Conservation (phyloP, 2,329 filamentous ascomycete genomes). For the Coniochaeta ligniaria region DNA sequence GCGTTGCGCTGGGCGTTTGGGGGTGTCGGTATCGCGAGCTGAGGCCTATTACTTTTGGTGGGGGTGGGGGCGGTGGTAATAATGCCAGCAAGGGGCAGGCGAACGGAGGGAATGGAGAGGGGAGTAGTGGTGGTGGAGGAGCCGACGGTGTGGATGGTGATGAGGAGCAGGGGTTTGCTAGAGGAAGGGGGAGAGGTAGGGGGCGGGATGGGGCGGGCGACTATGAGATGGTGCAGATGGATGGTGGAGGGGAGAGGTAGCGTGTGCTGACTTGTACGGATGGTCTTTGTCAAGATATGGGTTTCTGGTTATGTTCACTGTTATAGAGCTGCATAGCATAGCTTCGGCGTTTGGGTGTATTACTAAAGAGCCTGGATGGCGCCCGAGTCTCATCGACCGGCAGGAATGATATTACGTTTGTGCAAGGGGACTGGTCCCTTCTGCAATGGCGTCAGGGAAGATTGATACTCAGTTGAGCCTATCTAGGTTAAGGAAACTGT, state of each 20-base stretch:
- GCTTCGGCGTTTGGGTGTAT: background rate
- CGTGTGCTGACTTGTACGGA: background rate
- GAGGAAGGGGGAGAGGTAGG: constrained; percentile 43
- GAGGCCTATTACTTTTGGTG: constrained; percentile 80
- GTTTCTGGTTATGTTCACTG: background rate
- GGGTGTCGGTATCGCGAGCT: constrained; percentile 87
- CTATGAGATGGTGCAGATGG: constrained; percentile 60
- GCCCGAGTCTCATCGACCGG: background rate
- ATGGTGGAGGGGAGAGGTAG: constrained; percentile 11
- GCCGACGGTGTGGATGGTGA: constrained; percentile 20
- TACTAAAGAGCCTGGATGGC: background rate
- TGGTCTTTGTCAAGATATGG: background rate
- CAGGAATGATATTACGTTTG: background rate
- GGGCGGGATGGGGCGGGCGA: constrained; percentile 48
- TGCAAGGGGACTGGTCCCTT: background rate
- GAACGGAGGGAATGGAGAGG: constrained; percentile 10
- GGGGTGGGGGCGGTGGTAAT: constrained; percentile 34
- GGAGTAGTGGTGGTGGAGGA: constrained; percentile 10
- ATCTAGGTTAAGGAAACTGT: background rate
- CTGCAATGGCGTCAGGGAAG: background rate
- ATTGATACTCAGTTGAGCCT: background rate
- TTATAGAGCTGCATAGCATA: background rate
- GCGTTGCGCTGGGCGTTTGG: constrained; percentile 69
- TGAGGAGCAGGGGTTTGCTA: constrained; percentile 42
- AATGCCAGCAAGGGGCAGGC: constrained; percentile 1